Base-by-base conservation (phyloP, 352 stramenopile species). In the Phytopythium delawarense region DNA sequence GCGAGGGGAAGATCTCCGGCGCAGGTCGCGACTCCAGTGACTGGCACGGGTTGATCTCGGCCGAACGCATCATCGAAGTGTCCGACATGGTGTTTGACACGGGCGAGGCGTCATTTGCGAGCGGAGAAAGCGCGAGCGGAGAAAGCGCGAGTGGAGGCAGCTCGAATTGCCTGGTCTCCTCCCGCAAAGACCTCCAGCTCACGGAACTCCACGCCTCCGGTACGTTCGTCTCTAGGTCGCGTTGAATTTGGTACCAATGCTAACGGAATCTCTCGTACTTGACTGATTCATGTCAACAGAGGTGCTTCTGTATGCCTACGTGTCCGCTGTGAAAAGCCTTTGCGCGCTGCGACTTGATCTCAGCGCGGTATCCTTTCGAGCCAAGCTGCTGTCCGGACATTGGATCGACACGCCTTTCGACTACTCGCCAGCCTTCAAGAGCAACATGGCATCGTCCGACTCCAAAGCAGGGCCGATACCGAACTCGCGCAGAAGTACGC, bases 1-100 rank as follows among this genome's bases (percentile, higher is more conserved):
- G 78, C 45, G 80, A 92, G 65, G 84, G 84, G 2, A 92, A 92
- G 66, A 85, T 93, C 4, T 92, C 84, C 1, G 82, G 84, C 30
- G 80, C 80, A 28, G 84, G 84, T 0, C 61, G 86, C 16, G 82
- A 92, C 65, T 69, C 74, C 0, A 48, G 48, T 25, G 62, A 64
- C 16, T 49, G 57, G 9, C 55, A 49, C 40, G 65, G 57, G 0
- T 78, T 74, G n/a, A 57, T 61, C 54, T 81, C 73, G 28, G 66
- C 69, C 64, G 72, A 64, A 55, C 66, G 68, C 28, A 23, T 77
- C 34, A 71, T 79, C 23, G 66, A 76, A 64, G 62, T 62, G 20
- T 79, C 72, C 15, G 69, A 65, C 7, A 79, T 79, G 72, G 64
- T 77, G 37, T 79, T 79, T 37, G 72, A 79, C 48, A 75, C 63